A percentile compares a stretch with the other conserved stretches of the same genome.
Evolutionary conservation across 495 filamentous ascomycete genomes (phyloP).

Genomic region (Amphirosellinia nigrospora): DNA sequence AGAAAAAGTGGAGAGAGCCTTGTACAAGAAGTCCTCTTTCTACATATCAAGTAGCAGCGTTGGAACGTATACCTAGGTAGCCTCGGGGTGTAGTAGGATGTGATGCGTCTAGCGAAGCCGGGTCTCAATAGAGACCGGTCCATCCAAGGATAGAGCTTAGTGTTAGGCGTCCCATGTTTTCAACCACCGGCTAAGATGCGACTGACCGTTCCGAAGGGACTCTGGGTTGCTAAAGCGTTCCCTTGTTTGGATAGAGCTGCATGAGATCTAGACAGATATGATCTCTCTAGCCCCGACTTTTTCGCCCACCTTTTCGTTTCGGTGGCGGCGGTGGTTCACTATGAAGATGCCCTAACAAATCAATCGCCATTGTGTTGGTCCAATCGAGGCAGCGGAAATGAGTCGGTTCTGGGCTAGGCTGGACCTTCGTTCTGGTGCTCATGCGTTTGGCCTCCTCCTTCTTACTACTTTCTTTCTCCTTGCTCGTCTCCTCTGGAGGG

Average conservation of each 20-base stretch:
- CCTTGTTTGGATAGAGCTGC: not conserved
- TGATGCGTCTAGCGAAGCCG: not conserved
- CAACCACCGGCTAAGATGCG: not conserved
- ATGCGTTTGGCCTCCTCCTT: slow-evolving; percentile 64
- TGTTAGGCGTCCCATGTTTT: not conserved
- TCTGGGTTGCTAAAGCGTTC: not conserved
- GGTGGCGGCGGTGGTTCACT: slow-evolving; percentile 73
- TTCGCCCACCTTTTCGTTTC: slow-evolving; percentile 36
- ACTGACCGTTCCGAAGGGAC: not conserved
- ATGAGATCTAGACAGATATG: not conserved
- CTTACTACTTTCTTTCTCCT: slow-evolving; percentile 61
- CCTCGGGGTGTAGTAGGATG: not conserved
- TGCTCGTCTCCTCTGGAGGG: slow-evolving; percentile 45
- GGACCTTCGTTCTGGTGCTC: slow-evolving; percentile 75
- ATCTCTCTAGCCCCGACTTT: slow-evolving; percentile 20
- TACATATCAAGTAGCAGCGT: not conserved
- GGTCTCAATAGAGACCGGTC: not conserved
- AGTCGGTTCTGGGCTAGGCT: slow-evolving; percentile 55
- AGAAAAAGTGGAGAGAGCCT: not conserved
- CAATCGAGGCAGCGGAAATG: slow-evolving; percentile 78
- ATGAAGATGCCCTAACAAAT: slow-evolving; percentile 82
- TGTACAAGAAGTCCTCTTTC: not conserved
- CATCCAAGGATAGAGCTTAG: not conserved
- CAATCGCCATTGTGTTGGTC: slow-evolving; percentile 78
- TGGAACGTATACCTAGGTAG: not conserved